Base-by-base conservation (phyloP, 2,329 filamentous ascomycete genomes). In the Aspergillus pseudonomiae region DNA sequence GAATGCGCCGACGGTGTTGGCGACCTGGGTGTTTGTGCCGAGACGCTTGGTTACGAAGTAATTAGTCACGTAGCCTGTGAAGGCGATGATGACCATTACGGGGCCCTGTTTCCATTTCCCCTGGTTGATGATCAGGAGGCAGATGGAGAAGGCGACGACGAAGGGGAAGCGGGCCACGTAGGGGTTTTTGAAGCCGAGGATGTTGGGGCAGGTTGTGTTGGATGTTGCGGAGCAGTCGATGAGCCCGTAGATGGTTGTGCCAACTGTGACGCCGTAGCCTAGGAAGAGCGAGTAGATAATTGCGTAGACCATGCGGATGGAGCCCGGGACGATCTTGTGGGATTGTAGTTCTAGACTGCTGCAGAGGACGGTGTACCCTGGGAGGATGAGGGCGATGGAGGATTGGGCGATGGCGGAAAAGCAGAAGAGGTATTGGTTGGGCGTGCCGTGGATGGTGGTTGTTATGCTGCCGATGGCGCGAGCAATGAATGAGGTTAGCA, bases 51-150 rank as follows among this genome's bases (percentile, higher is more conserved):
- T 86, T 16, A 86, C 88, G 77, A 91, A 93, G 78, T 87, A 91
- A 77, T 91, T 94, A 70, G 92, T 89, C 9, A 88, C 81, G 73
- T 91, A 95, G 10, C 92, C 92, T 0, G 87, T 85, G 36, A 93
- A 80, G 0, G 91, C 87, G 70, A 96, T 93, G 63, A 86, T 52
- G 4, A 91, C 79, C 91, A 94, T 94, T 57, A 91, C 84, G 0
- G 91, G 91, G 36, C 88, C 86, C 73, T 94, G 91, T 70, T 87
- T 89, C 86, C 86, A 92, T 77, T 93, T 92, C 63, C 90, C 91
- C 68, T 94, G 91, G 77, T 94, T 94, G 75, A 94, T 89, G 71
- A 94, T 83, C 65, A 90, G 89, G 45, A 94, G 84, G 70, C 89
- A 92, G 32, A 92, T 73, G 10, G 91, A 68, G 88, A 75, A 94